Evolutionary conservation across 805 yeast genomes (phyloP), one percentile per base, ranked within the genome.

Genomic region (Limtongozyma cylindracea): DNA sequence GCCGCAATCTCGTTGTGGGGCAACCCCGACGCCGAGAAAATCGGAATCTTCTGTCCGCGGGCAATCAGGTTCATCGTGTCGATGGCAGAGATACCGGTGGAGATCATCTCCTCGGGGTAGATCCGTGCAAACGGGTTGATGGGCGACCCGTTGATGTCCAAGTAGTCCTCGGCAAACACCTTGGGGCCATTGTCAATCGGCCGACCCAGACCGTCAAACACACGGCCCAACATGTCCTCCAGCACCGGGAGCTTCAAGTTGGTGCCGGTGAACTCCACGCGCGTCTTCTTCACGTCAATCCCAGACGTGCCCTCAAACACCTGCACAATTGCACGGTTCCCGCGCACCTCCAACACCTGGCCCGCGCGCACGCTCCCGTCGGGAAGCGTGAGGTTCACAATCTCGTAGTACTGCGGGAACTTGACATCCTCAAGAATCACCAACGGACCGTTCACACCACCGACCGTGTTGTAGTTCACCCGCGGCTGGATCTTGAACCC

Each of bases 1-100:
- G 99, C 99, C 29, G 99, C 99, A 54, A 88, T 84, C 53, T 88
- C 99, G 46, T 88, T 88, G 53, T 88, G 99, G 26, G 99, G 99
- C 45, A 88, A 66, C 59, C 99, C 99, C 24, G 96, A 80, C 21
- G 98, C 98, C 24, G 95, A 78, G 56, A 88, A 88, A 47, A 88
- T 91, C 24, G 99, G 99, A 46, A 88, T 88, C 57, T 88, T 88
- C 57, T 88, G 99, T 35, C 99, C 99, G 64, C 99, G 77, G 28
- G 99, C 99, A 60, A 88, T 88, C 20, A 98, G 84, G 54, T 88
- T 91, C 98, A 88, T 88, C 26, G 95, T 82, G 49, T 88, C 99
- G 43, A 88, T 88, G 22, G 98, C 94, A 21, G 95, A 82, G 31
- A 88, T 62, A 64, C 99, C 99, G 11, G 99, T 91, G 23, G 95